A percentile compares a stretch with the other conserved stretches of the same genome.
Evolutionary conservation across 2,329 filamentous ascomycete species (phyloP).

Genomic region (Paramyrothecium roridum): DNA sequence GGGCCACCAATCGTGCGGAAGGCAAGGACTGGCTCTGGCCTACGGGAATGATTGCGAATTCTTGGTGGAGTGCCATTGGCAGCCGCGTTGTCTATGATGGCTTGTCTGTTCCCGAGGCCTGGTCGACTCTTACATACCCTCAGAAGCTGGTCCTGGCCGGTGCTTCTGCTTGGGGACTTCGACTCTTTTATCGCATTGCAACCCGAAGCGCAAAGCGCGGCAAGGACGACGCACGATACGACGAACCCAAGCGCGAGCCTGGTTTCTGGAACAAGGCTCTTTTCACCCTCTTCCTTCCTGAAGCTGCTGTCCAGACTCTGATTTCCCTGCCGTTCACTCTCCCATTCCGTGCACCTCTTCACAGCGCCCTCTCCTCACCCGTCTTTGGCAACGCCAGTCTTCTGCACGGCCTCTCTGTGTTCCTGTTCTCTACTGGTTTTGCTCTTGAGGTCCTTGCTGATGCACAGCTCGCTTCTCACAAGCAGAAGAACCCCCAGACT

Average conservation of each 20-base stretch:
- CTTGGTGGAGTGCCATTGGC: slow-evolving; percentile 4
- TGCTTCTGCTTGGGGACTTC: slow-evolving; percentile 1
- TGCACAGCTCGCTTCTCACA: slow-evolving; percentile 1
- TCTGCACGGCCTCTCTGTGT: not conserved
- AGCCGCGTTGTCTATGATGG: slow-evolving; percentile 1
- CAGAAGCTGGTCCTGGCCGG: slow-evolving; percentile 1
- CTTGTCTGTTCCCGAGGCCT: slow-evolving; percentile 1
- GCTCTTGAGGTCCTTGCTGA: slow-evolving; percentile 1
- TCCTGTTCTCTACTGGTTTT: slow-evolving; percentile 2
- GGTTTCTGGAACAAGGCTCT: slow-evolving; percentile 3
- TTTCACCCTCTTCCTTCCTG: slow-evolving; percentile 1
- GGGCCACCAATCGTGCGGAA: not conserved
- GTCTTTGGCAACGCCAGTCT: not conserved
- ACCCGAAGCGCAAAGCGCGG: not conserved
- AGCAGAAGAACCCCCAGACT: not conserved
- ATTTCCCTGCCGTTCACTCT: slow-evolving; percentile 3
- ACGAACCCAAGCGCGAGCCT: not conserved
- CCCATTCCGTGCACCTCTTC: slow-evolving; percentile 1
- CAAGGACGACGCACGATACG: slow-evolving; percentile 1
- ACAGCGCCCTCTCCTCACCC: not conserved
- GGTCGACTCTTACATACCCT: not conserved
- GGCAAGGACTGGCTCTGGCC: slow-evolving; percentile 5
- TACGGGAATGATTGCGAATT: slow-evolving; percentile 1
- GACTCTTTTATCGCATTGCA: slow-evolving; percentile 2
- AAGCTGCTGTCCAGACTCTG: slow-evolving; percentile 3